Base-by-base conservation (phyloP, 352 stramenopile species). In the Thraustochytrium striatum region DNA sequence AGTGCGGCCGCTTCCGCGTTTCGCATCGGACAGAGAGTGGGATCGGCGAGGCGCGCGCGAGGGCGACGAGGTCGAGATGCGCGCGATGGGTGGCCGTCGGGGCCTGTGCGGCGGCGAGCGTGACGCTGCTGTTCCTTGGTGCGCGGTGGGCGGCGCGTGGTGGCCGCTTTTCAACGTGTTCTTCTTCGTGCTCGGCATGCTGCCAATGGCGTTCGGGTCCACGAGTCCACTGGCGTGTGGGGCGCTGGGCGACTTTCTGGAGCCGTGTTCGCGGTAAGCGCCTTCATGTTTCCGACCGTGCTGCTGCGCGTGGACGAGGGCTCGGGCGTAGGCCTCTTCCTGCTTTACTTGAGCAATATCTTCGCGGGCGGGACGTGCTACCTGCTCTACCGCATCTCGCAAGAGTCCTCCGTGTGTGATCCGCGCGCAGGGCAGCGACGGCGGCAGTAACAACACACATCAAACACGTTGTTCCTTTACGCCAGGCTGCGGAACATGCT, bases 111-210 rank as follows among this genome's bases (percentile, higher is more conserved):
- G 65, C 32, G 47, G 52, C 65, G 19, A 75, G 65, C 65, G 41
- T 75, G 0, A 13, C 25, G 32, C 50, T 58, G 33, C 32, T 75
- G 25, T 25, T 75, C 0, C 65, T 75, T 25, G 65, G 65, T 75
- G 65, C 65, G 65, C 30, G 30, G 25, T 61, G 11, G 65, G 65
- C 32, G 65, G 65, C 65, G 65, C 65, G 8, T 75, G 65, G 65
- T 75, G 65, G 65, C 65, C 65, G 43, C 65, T 75, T 30, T 75
- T 75, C 65, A 75, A 75, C 32, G 65, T 75, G 3, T 61, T 75
- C 44, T 75, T 75, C 50, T 21, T 75, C 16, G 65, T 75, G 30
- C 65, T 75, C 16, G 32, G 41, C 11, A 32, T 58, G 44, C 41
- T 75, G 35, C 65, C 65, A 21, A 75, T 75, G 65, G 52, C 50